Evolutionary conservation across 73 alveolate genomes (phyloP), one percentile per base, ranked within the genome.

Genomic region (Paramecium pentaurelia): DNA sequence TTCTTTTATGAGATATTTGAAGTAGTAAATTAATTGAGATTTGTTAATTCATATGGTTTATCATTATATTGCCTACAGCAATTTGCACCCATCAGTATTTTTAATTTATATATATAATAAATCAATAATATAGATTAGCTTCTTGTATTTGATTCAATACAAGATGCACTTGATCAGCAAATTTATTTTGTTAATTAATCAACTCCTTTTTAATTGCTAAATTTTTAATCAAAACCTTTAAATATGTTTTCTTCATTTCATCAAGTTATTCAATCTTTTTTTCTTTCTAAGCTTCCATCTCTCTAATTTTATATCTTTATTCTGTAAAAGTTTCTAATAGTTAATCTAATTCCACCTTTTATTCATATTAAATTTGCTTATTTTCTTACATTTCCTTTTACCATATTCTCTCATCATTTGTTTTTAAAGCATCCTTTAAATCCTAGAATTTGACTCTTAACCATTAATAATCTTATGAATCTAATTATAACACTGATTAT

Each of bases 21-120:
- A 3, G 84, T 14, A 28, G 47, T 10, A 28, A 11, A 28, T 32
- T 64, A 32, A 34, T 64, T 64, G 51, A 64, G 51, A 64, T 64
- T 64, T 32, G 84, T 64, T 32, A 64, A 34, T 28, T 64, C 84
- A 28, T 25, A 64, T 64, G 84, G 84, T 64, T 64, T 64, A 4
- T 64, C 84, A 64, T 64, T 64, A 34, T 64, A 64, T 64, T 64
- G 47, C 84, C 22, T 64, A 32, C 84, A 64, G 30, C 84, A 64
- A 28, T 64, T 32, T 14, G 84, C 51, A 14, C 84, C 84, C 84
- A 64, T 64, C 84, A 64, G 84, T 64, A 64, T 32, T 64, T 64
- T 32, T 64, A 32, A 64, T 64, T 32, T 64, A 64, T 32, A 64
- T 32, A 64, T 64, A 64, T 64, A 64, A 34, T 64, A 32, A 32